Base-by-base conservation (phyloP, 2,329 filamentous ascomycete species). In the Pyricularia sp. region DNA sequence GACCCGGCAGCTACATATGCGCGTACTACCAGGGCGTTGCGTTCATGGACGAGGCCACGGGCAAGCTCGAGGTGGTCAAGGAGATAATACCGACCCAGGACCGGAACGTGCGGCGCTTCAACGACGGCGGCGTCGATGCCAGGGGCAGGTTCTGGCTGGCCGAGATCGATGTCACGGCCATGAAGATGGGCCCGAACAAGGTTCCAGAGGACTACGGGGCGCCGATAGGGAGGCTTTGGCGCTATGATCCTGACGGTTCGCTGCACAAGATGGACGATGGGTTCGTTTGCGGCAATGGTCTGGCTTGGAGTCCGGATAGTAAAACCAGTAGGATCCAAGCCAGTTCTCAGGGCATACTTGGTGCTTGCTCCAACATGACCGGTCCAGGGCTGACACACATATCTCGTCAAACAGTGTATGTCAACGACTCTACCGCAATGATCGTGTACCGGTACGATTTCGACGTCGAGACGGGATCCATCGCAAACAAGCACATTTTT, bases 21-120 rank as follows among this genome's bases (percentile, higher is more conserved):
- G 78, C 77, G n/a, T 79, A 79, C 67, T 78, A 77, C 71, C 75
- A 76, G 68, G 78, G 78, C 42, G 74, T 79, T 14, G 78, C 76
- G 12, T 77, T 78, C 42, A 26, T 79, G 23, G 78, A 80, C 70
- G 77, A 79, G 70, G 71, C 70, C 36, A 79, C 75, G 4, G 77
- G 78, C 1, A 74, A 75, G 42, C 69, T 79, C 42, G 75, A 79
- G 25, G 72, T 79, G 5, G 69, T 78, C 65, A 76, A 76, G 69
- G 77, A 80, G 69, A 79, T 79, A 59, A 79, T 79, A 65, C 74
- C 75, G 0, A 74, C 73, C 1, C 69, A 70, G 1, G 72, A 77
- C 67, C 71, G 75, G n/a, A 73, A 72, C 26, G 70, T 74, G 42
- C 70, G 73, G 61, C 75, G 78, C 14, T 78, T 78, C 68, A 79